Base-by-base conservation (phyloP, 2,329 filamentous ascomycete species). In the Thermothelomyces thermophilus region DNA sequence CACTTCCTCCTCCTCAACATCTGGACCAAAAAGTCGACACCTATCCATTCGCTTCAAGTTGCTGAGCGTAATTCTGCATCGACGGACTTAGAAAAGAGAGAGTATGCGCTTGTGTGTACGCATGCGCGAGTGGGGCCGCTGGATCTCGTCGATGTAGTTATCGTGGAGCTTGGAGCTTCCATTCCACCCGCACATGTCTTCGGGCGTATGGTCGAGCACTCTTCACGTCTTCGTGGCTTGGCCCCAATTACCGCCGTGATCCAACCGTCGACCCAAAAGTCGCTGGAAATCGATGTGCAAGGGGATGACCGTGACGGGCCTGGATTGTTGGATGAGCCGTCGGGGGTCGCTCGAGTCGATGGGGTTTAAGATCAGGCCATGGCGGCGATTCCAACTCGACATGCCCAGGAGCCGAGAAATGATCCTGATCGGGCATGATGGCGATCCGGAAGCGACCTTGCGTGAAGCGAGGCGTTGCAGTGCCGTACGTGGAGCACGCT, bases 401-500 rank as follows among this genome's bases (percentile, higher is more conserved):
- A 14, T 13, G 8, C 20, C 16, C 8, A 44, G n/a, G 14, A 20
- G 31, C 22, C 42, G 26, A 41, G 11, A 19, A 11, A 5, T 41
- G 37, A 22, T 30, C 19, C 2, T 45, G 44, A 35, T n/a, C 30
- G 20, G 45, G 17, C 44, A 52, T 48, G 13, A 41, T 44, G 46
- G 33, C 35, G 45, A 19, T 34, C 10, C n/a, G 31, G 17, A 26
- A 28, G 30, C 40, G 46, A 36, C 31, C 31, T 17, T 13, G 17
- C 33, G 20, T 37, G 37, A 48, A 17, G 40, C 5, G 41, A 34
- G 26, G 7, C 33, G 56, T 43, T 34, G 51, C 5, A 24, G 40
- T 43, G 48, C 44, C 34, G 31, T 35, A 41, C 5, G 41, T 52
- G 54, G 59, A 57, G 57, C 58, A 51, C 61, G 60, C 64, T 58